Evolutionary conservation across 78 protist species (phyloP).

Genomic region (Dictyostelium citrinum): DNA sequence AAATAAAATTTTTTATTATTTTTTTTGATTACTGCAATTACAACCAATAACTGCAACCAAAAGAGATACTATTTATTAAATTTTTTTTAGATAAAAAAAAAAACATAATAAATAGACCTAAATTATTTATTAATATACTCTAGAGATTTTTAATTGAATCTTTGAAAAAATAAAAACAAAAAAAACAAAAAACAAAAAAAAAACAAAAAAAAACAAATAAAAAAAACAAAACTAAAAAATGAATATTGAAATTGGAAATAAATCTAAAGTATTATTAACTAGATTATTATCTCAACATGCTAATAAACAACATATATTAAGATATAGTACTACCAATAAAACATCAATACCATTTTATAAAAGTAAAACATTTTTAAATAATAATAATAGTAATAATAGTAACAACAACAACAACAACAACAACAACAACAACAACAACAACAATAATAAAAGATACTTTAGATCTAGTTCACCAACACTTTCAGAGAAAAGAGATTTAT

Average conservation of each 20-base stretch:
- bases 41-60: no score
- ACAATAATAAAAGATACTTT: slow-evolving; percentile 9
- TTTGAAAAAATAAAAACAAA: not conserved
- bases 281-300: not conserved
- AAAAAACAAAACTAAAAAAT: not conserved
- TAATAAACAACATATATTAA: not conserved
- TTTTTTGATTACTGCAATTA: not conserved
- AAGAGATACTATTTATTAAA: no score
- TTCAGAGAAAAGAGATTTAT: slow-evolving; percentile 67
- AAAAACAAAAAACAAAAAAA: not conserved
- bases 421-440: not conserved
- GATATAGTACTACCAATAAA: not conserved
- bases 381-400: not conserved
- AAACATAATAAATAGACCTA: no score
- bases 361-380: slow-evolving; percentile 2
- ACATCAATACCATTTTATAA: not conserved
- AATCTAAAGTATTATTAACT: not conserved
- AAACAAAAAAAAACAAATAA: no score
- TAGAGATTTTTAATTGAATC: not conserved
- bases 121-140: not conserved
- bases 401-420: not conserved
- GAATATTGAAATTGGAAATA: not conserved
- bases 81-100: no score
- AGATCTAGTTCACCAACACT: slow-evolving; percentile 23
- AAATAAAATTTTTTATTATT: not conserved